Base-by-base conservation (phyloP, 1,284 basidiomycete species). In the Ceraceosorus guamensis region DNA sequence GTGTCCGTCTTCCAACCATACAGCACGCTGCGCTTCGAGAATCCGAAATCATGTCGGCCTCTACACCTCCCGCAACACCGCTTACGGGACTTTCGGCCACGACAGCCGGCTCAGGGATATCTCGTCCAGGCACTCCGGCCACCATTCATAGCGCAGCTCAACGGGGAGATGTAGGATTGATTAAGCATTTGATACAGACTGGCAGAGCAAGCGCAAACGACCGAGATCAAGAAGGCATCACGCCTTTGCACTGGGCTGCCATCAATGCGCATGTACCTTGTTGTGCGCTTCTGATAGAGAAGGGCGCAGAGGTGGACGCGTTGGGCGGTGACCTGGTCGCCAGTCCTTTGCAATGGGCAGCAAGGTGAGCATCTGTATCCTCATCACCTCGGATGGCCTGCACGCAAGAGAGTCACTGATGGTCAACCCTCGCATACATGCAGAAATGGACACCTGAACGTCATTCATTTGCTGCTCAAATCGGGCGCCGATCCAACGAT, bases 321-420 rank as follows among this genome's bases (percentile, higher is more conserved):
- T 80, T 89, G 7, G 95, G 95, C 16, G 95, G 95, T 5, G 93
- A 97, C 72, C 83, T 99, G 34, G 82, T 87, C n/a, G 93, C 92
- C 0, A 95, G 91, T 1, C 91, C 95, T 0, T 81, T 98, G 79
- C 93, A 97, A 77, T 99, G 95, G 95, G 92, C 93, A 0, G 91
- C 93, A 1, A 83, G 24, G 24, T 24, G 24, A 24, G 24, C 24
- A 24, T 24, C 24, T 24, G 24, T 24, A 24, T 24, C 24, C 24
- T 24, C 24, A 24, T 24, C 24, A 24, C 24, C 24, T 24, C 24
- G 24, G 3, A 24, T 24, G 1, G 24, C 24, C 24, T 24, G 24
- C 24, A 24, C 24, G 24, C 24, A 24, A 3, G 24, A 24, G 24
- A 24, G 24, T 24, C 24, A 3, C 24, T 24, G 24, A 24, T 24